Conservation (phyloP, 139 green algal genomes). For the Chlamydomonas sp. region DNA sequence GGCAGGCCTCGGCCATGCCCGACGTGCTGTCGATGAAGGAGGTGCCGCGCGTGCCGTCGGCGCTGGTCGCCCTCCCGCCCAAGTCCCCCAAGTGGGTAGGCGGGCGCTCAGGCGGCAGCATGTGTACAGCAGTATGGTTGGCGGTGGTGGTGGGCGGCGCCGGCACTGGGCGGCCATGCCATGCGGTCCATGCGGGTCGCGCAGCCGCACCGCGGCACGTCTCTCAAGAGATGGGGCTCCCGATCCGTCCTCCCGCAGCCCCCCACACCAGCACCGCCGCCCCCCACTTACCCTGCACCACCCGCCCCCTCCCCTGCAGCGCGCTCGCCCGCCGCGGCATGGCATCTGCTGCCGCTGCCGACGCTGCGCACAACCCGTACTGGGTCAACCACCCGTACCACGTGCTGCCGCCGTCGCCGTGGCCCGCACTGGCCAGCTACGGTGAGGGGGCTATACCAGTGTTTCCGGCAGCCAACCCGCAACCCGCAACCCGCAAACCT, state of each 20-base stretch:
- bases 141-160: background rate
- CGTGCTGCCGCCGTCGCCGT: slow-evolving; percentile 32
- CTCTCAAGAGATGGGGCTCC: background rate
- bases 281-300: background rate
- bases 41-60: slow-evolving; percentile 22
- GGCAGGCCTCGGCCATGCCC: background rate
- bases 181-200: background rate
- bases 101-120: background rate
- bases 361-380: slow-evolving; percentile 1
- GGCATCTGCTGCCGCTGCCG: slow-evolving; percentile 14
- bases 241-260: background rate
- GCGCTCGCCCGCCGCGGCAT: slow-evolving; percentile 18
- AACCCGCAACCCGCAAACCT: too few relatives aligned
- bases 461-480: too few relatives aligned
- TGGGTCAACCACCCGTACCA: slow-evolving; percentile 30
- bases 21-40: background rate
- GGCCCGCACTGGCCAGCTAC: slow-evolving; percentile 24
- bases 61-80: slow-evolving; percentile 24
- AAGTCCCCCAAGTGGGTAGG: slow-evolving; percentile 17
- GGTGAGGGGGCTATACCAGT: too few relatives aligned
- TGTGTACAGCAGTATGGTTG: background rate
- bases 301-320: background rate
- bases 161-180: background rate
- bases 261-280: background rate
- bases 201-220: background rate